phyloP scores from a whole-genome alignment of 2,329 filamentous ascomycete genomes.

The Botrytis fabae region DNA sequence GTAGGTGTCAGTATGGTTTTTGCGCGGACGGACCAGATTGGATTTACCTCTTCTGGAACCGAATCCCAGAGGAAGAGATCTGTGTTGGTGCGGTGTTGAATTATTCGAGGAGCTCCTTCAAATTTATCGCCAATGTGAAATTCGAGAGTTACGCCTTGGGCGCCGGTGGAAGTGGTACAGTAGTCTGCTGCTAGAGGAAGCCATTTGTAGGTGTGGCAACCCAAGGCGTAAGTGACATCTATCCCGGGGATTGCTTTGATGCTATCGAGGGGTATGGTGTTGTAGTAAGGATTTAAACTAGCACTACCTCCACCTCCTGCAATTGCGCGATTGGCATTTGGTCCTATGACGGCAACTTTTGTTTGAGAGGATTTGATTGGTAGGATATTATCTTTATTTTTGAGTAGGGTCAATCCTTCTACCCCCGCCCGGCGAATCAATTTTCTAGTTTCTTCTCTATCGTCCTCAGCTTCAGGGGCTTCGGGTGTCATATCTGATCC shows the following conservation, averaged over 20 bases:
- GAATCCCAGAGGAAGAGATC: constrained; percentile 73
- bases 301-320: constrained; percentile 69
- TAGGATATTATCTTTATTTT: constrained; percentile 60
- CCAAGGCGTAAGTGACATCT: constrained; percentile 60
- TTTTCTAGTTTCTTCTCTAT: constrained; percentile 57
- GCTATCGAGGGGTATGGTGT: constrained; percentile 63
- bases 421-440: constrained; percentile 62
- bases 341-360: constrained; percentile 66
- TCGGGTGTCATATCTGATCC: constrained; percentile 59
- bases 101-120: constrained; percentile 55
- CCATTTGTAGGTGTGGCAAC: constrained; percentile 66
- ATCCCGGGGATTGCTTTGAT: constrained; percentile 56
- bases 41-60: constrained; percentile 60
- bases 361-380: constrained; percentile 56
- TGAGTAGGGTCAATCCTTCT: constrained; percentile 63
- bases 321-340: constrained; percentile 66
- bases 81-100: constrained; percentile 61
- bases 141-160: constrained; percentile 62
- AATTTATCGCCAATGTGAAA: constrained; percentile 67
- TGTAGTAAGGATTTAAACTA: constrained; percentile 68
- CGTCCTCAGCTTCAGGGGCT: constrained; percentile 56
- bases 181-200: constrained; percentile 61
- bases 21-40: constrained; percentile 54
- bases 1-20: constrained; percentile 60
- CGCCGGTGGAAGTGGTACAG: constrained; percentile 56